A percentile compares a stretch with the other conserved stretches of the same genome.
phyloP scores from a whole-genome alignment of 2,329 filamentous ascomycete genomes.

The Sporothrix mexicana region DNA sequence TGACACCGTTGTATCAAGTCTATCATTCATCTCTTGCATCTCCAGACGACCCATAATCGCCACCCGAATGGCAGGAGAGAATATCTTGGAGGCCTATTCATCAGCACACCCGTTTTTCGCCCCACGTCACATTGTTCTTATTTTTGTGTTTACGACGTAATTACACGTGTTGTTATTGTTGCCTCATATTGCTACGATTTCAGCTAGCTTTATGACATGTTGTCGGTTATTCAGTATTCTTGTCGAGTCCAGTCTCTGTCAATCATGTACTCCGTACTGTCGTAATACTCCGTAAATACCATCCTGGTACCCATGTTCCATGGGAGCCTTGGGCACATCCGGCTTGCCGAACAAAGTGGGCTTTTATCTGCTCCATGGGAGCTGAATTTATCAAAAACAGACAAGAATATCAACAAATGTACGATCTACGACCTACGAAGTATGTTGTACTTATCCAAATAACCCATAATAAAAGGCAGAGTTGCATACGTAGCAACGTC shows the following conservation, averaged over 20 bases:
- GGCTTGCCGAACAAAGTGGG: conserved; percentile 10
- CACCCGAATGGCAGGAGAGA: neutral
- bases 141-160: neutral
- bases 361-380: neutral
- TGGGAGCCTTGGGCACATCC: neutral
- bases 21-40: conserved; percentile 21
- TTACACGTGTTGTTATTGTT: neutral
- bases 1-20: neutral
- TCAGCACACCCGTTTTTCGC: neutral
- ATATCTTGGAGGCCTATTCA: conserved; percentile 7
- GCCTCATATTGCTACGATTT: neutral
- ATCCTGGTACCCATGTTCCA: neutral
- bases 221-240: neutral
- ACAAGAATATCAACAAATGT: neutral
- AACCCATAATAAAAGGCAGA: too few relatives aligned
- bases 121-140: neutral
- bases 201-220: neutral
- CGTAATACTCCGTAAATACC: too few relatives aligned
- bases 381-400: neutral
- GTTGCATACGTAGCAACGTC: too few relatives aligned
- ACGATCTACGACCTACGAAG: too few relatives aligned
- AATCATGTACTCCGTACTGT: too few relatives aligned
- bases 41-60: conserved; percentile 18
- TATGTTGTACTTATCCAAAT: too few relatives aligned
- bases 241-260: neutral